phyloP scores from a whole-genome alignment of 1,139 yeast genomes.

The Blastobotrys malaysiensis region DNA sequence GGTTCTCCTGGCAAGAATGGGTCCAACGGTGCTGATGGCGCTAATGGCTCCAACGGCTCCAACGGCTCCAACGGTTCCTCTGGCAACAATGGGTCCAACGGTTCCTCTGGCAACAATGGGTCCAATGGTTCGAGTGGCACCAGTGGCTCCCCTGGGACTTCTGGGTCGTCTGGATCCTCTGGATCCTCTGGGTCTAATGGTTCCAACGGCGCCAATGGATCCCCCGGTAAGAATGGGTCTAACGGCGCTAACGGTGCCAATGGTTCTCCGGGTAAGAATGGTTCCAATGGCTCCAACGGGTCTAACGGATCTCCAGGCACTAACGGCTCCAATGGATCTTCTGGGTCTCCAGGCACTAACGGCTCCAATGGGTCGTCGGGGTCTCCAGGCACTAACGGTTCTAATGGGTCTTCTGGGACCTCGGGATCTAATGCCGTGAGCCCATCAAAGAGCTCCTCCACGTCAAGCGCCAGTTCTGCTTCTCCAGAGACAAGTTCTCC shows the following conservation, averaged over 20 bases:
- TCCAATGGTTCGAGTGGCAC: not conserved
- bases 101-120: not conserved
- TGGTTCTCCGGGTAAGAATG: not conserved
- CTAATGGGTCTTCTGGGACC: not conserved
- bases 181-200: not conserved
- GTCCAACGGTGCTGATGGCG: not conserved
- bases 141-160: too few species aligned
- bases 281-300: not conserved
- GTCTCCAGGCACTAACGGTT: not conserved
- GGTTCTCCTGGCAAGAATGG: not conserved
- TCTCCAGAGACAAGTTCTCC: not conserved
- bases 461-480: not conserved
- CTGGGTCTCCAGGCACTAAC: not conserved
- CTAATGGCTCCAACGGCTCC: not conserved
- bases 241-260: not conserved
- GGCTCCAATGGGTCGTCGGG: not conserved
- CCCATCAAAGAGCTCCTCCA: not conserved
- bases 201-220: not conserved
- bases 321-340: not conserved
- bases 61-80: not conserved
- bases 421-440: not conserved
- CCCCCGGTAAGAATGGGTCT: not conserved
- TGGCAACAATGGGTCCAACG: not conserved
- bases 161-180: not conserved
- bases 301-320: not conserved